Conservation (phyloP, 2,329 filamentous ascomycete genomes). For the Parasarocladium wereldwijsianum region DNA sequence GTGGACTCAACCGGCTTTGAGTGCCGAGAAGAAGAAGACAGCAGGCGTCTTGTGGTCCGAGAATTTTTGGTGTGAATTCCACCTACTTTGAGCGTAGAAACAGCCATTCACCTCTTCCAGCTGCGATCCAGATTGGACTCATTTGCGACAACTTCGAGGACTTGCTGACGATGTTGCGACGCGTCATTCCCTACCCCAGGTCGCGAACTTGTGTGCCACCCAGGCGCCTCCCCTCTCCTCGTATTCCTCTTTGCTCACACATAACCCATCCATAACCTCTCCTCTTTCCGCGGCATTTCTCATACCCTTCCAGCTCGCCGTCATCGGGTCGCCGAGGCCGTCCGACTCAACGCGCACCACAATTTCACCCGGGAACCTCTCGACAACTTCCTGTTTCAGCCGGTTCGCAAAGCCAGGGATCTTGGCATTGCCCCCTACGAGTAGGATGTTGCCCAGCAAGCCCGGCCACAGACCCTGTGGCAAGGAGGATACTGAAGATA, state of each 20-base stretch:
- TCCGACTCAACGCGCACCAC: slow-evolving; percentile 53
- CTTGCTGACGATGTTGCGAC: no score
- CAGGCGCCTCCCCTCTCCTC: slow-evolving; percentile 68
- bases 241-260: slow-evolving; percentile 82
- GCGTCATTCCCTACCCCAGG: no score
- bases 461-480: slow-evolving; percentile 76
- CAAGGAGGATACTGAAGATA: slow-evolving; percentile 60
- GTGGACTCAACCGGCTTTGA: slow-evolving; percentile 16
- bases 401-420: slow-evolving; percentile 72
- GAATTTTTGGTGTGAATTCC: no score
- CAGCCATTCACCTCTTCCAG: no score
- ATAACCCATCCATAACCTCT: slow-evolving; percentile 51
- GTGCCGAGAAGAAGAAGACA: no score
- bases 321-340: slow-evolving; percentile 62
- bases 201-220: slow-evolving; percentile 56
- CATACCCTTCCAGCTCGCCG: slow-evolving; percentile 72
- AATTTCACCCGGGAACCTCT: slow-evolving; percentile 61
- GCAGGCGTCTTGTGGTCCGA: no score
- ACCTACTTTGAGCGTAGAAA: no score
- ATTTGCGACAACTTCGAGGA: no score
- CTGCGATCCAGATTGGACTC: no score
- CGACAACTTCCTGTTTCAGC: slow-evolving; percentile 59
- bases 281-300: slow-evolving; percentile 54
- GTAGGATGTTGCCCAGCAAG: slow-evolving; percentile 72
- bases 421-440: slow-evolving; percentile 74